A percentile compares a stretch with the other conserved stretches of the same genome.
These are phyloP conservation scores for Cotoneaster glaucophyllus DNA, from an alignment of 306 rosid species.

Conservation along the genomic window DNA sequence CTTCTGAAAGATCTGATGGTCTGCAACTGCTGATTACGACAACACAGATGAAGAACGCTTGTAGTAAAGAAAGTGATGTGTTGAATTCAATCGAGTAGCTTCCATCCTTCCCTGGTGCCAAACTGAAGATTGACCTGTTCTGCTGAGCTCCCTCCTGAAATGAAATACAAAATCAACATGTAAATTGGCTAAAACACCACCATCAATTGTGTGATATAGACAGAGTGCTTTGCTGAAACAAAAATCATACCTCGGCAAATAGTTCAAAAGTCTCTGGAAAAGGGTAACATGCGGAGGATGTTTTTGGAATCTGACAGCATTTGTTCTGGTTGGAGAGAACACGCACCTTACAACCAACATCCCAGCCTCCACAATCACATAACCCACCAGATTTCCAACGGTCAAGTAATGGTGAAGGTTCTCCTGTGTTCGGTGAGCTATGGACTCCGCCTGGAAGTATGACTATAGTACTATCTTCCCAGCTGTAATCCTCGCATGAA, in stretches of 20 bases:
- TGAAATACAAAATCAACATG: conserved; percentile 6
- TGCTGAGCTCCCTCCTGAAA: conserved; percentile 58
- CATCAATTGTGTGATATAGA: background rate
- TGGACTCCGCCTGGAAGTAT: conserved; percentile 82
- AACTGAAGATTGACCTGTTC: conserved; percentile 46
- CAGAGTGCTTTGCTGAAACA: background rate
- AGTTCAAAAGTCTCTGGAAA: conserved; percentile 46
- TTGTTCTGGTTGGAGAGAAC: conserved; percentile 53
- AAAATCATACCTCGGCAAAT: conserved; percentile 48
- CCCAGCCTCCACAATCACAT: conserved; percentile 99
- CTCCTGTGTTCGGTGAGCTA: conserved; percentile 63
- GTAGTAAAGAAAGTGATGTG: conserved; percentile 62
- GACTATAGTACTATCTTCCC: conserved; percentile 39
- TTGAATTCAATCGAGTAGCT: conserved; percentile 57
- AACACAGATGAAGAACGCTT: conserved; percentile 76
- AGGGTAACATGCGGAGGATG: conserved; percentile 24
- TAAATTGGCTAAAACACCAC: conserved; percentile 3
- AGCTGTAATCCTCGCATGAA: conserved; percentile 35
- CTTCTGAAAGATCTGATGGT: conserved; percentile 21
- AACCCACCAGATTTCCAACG: conserved; percentile 78
- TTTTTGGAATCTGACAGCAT: conserved; percentile 16
- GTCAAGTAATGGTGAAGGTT: conserved; percentile 63
- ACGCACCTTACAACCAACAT: conserved; percentile 77
- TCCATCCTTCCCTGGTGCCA: conserved; percentile 69
- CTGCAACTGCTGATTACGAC: conserved; percentile 43